Percentiles rank a stretch among this genome's conserved stretches.
Evolutionary conservation across 495 filamentous ascomycete genomes (phyloP).

Genomic region (Trypethelium eluteriae): DNA sequence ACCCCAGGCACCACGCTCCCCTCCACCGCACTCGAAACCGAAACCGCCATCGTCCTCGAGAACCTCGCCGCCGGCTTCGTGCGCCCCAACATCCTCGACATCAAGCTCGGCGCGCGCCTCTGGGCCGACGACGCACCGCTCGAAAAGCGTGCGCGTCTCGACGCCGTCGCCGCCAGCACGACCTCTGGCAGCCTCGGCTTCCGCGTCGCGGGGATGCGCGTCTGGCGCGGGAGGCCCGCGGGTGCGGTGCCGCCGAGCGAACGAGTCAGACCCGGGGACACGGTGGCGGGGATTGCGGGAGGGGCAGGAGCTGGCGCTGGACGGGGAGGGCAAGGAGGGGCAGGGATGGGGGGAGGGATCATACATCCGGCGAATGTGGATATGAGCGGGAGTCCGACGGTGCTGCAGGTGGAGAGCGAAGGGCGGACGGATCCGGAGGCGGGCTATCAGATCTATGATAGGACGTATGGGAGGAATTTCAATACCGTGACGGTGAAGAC

Average conservation of each 20-base stretch:
- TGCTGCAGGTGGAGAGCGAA: background rate
- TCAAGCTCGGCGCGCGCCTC: constrained; percentile 79
- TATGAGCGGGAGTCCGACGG: background rate
- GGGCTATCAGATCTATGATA: constrained; percentile 72
- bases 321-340: constrained; percentile 36
- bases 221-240: constrained; percentile 57
- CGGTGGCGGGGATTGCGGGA: background rate
- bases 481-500: constrained; percentile 61
- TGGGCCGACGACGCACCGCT: constrained; percentile 77
- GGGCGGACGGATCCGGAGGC: constrained; percentile 31
- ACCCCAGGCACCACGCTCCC: constrained; percentile 22
- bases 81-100: constrained; percentile 85
- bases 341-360: constrained; percentile 39
- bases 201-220: constrained; percentile 88
- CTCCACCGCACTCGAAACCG: constrained; percentile 48
- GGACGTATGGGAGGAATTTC: constrained; percentile 75
- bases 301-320: constrained; percentile 26
- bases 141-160: constrained; percentile 70
- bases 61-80: constrained; percentile 77
- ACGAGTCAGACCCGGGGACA: constrained; percentile 23
- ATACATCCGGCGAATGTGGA: constrained; percentile 15
- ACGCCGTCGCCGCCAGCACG: constrained; percentile 68
- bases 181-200: constrained; percentile 77
- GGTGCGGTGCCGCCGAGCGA: constrained; percentile 34
- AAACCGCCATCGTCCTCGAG: constrained; percentile 74